Percentiles rank a stretch among this genome's conserved stretches.
These are phyloP conservation scores for Ogataea saltuana DNA, from an alignment of 805 yeast species.

Conservation along the genomic window DNA sequence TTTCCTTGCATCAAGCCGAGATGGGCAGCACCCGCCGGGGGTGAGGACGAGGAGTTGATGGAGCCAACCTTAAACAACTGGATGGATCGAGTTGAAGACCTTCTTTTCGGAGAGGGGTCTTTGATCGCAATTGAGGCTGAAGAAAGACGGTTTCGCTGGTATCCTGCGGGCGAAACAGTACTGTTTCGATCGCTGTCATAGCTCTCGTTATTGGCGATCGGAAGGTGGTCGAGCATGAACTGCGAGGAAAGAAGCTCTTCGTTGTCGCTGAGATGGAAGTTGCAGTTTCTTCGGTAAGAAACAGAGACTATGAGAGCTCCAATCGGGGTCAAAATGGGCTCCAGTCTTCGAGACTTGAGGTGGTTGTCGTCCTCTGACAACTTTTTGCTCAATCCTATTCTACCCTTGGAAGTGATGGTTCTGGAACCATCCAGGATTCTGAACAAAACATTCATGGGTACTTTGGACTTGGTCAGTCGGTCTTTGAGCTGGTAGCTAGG, in stretches of 20 bases:
- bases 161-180: background rate
- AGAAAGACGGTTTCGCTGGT: constrained; percentile 22
- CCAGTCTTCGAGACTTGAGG: constrained; percentile 60
- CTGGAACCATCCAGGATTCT: constrained; percentile 74
- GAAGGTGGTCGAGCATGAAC: constrained; percentile 20
- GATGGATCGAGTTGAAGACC: constrained; percentile 41
- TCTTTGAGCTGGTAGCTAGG: constrained; percentile 68
- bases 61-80: constrained; percentile 69
- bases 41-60: constrained; percentile 42
- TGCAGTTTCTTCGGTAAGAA: constrained; percentile 71
- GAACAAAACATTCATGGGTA: constrained; percentile 50
- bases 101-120: constrained; percentile 27
- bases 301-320: constrained; percentile 78
- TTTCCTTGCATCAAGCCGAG: too few relatives aligned
- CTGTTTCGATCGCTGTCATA: constrained; percentile 20
- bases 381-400: constrained; percentile 77
- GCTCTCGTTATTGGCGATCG: constrained; percentile 12
- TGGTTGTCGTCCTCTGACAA: constrained; percentile 39
- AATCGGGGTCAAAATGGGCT: constrained; percentile 70
- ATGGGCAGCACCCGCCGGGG: constrained; percentile 23
- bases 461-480: constrained; percentile 38
- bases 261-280: constrained; percentile 65
- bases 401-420: constrained; percentile 76
- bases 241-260: constrained; percentile 59
- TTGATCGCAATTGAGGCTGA: constrained; percentile 26